Percentiles rank a stretch among this genome's conserved stretches.
phyloP scores from a whole-genome alignment of 805 yeast species.

The Candida maris region DNA sequence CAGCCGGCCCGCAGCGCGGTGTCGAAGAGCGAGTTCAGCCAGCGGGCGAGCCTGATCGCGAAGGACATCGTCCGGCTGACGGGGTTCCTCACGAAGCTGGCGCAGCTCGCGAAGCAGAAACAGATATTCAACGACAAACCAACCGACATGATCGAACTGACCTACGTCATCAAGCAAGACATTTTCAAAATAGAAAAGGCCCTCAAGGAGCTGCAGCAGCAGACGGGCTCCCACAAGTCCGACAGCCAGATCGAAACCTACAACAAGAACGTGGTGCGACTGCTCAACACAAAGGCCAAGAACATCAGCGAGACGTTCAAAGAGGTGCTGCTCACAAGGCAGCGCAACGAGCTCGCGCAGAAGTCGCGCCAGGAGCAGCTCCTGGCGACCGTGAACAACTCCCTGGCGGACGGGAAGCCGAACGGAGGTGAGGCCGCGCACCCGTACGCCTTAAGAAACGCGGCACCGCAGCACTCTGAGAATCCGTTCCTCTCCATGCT shows the following conservation, averaged over 20 bases:
- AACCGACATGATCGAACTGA: slow-evolving; percentile 86
- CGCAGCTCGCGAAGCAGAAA: slow-evolving; percentile 77
- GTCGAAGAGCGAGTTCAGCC: slow-evolving; percentile 58
- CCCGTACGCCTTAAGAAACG: slow-evolving; percentile 29
- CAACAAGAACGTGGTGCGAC: slow-evolving; percentile 80
- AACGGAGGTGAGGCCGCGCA: slow-evolving; percentile 11
- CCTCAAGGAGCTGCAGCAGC: slow-evolving; percentile 57
- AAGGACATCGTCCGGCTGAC: slow-evolving; percentile 86
- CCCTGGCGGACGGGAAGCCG: slow-evolving; percentile 3
- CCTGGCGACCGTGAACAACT: slow-evolving; percentile 46
- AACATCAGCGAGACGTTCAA: slow-evolving; percentile 91
- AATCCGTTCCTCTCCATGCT: slow-evolving; percentile 35
- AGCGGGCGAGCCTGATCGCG: slow-evolving; percentile 77
- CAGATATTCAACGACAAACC: slow-evolving; percentile 94
- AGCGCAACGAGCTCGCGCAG: slow-evolving; percentile 74
- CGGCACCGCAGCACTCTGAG: slow-evolving; percentile 25
- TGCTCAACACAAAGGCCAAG: slow-evolving; percentile 84
- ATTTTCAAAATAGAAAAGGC: slow-evolving; percentile 75
- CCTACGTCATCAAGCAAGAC: slow-evolving; percentile 83
- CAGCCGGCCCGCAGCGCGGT: slow-evolving; percentile 17
- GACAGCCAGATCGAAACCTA: slow-evolving; percentile 69
- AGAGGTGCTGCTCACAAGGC: slow-evolving; percentile 83
- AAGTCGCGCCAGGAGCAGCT: slow-evolving; percentile 83
- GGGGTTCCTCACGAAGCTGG: slow-evolving; percentile 72
- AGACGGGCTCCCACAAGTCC: slow-evolving; percentile 38